These are phyloP conservation scores for Penicillium sp. DNA, from an alignment of 2,329 filamentous ascomycete genomes.

Conservation along the genomic window DNA sequence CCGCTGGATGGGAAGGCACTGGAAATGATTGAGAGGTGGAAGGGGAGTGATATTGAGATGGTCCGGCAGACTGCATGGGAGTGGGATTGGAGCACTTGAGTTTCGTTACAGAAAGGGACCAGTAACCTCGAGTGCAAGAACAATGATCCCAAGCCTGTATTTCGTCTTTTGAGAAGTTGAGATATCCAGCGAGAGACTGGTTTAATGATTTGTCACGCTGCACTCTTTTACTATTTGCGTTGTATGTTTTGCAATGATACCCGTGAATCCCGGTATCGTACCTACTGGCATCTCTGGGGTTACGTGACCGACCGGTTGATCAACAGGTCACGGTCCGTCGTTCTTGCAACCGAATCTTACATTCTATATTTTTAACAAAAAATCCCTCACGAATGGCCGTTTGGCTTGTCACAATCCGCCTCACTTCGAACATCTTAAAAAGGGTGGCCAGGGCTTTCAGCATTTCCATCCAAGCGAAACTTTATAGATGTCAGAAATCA, in stretches of 20 bases:
- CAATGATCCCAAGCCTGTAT: too few species aligned
- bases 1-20: neutral
- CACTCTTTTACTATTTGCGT: too few species aligned
- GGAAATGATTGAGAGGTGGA: neutral
- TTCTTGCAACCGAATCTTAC: constrained; percentile 21
- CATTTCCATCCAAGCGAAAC: constrained; percentile 12
- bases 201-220: too few species aligned
- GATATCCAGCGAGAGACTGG: too few species aligned
- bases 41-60: neutral
- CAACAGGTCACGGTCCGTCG: too few species aligned
- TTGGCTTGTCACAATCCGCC: neutral
- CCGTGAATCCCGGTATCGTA: too few species aligned
- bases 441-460: constrained; percentile 4
- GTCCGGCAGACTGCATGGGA: neutral
- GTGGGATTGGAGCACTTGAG: neutral
- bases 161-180: too few species aligned
- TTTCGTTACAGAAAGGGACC: too few species aligned
- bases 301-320: too few species aligned
- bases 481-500: neutral
- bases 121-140: too few species aligned
- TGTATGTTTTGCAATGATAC: too few species aligned
- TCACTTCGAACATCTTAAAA: constrained; percentile 3
- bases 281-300: too few species aligned
- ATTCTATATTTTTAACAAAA: constrained; percentile 10
- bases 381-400: constrained; percentile 6